Base-by-base conservation (phyloP, 2,329 filamentous ascomycete genomes). In the Ophiostoma sp. region DNA sequence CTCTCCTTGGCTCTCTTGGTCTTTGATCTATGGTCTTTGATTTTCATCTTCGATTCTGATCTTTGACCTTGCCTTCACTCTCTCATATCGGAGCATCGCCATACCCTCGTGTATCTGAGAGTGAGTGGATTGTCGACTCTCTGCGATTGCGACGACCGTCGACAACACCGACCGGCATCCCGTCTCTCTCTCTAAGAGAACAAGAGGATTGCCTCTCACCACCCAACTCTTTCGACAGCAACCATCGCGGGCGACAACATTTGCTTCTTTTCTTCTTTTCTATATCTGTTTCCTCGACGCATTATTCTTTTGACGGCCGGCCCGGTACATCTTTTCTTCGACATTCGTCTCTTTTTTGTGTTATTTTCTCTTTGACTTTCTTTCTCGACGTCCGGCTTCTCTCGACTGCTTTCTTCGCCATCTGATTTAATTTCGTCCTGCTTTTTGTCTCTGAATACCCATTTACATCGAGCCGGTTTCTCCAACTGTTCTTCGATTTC, bases 161-260 rank as follows among this genome's bases (percentile, higher is more conserved):
- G 10, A 57, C 52, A 35, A 62, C 67, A 36, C 41, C 35, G 23
- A 36, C 41, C 35, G 23, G 13, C 33, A 36, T 60, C 65, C 44
- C 44, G 15, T 67, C 33, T 67, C 33, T 17, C 57, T 52, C 39
- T 11, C 41, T 7, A n/a, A 60, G 31, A 57, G 20, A 39, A 52
- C 3, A 10, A 20, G 44, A 69, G 27, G 31, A 64, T 35, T 31
- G 31, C 31, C 10, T 64, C 17, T 8, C 17, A 64, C 33, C 17
- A 64, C 60, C 27, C 60, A 20, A n/a, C 31, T 39, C 17, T 23
- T 3, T 65, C 62, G 7, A 62, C 57, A 11, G 75, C 73, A 44
- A 73, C 71, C 74, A 75, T 78, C 77, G 77, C 77, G 71, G 77
- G 77, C 77, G 76, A 78, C 74, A 73, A 4, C 4, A 72, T 75